These are phyloP conservation scores for Dipodascopsis uninucleata DNA, from an alignment of 805 yeast species.

Conservation along the genomic window DNA sequence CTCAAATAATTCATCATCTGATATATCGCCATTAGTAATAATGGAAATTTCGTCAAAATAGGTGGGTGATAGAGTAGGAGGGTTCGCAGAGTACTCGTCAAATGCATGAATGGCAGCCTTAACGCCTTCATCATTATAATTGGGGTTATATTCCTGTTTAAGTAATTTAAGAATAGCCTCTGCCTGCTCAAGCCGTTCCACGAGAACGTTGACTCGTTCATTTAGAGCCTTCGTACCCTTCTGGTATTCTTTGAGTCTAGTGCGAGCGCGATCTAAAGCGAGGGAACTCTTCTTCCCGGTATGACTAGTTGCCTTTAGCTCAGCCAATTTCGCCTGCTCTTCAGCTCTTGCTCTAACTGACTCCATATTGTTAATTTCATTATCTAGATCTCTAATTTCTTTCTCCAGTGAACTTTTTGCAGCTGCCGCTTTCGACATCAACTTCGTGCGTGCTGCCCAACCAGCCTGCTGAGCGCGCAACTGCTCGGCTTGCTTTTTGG, in stretches of 20 bases:
- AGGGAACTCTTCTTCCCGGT: slow-evolving; percentile 14
- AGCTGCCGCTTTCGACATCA: slow-evolving; percentile 35
- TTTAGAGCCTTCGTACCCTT: slow-evolving; percentile 9
- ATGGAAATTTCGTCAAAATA: background rate
- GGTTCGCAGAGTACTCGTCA: slow-evolving; percentile 33
- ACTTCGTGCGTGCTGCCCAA: slow-evolving; percentile 34
- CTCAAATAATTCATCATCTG: slow-evolving; percentile 16
- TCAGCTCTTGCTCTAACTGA: slow-evolving; percentile 30
- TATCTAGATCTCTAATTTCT: slow-evolving; percentile 23
- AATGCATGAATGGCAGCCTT: slow-evolving; percentile 58
- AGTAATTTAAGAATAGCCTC: slow-evolving; percentile 46
- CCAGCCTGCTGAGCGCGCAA: slow-evolving; percentile 37
- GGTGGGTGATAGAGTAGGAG: slow-evolving; percentile 19
- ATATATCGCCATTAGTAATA: slow-evolving; percentile 6
- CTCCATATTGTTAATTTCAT: slow-evolving; percentile 30
- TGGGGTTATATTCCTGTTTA: slow-evolving; percentile 64
- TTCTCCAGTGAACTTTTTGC: slow-evolving; percentile 27
- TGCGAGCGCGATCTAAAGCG: slow-evolving; percentile 11
- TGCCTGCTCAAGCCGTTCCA: slow-evolving; percentile 26
- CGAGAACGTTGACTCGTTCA: slow-evolving; percentile 3
- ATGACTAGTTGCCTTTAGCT: slow-evolving; percentile 7
- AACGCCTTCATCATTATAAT: slow-evolving; percentile 83
- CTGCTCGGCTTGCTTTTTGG: slow-evolving; percentile 28
- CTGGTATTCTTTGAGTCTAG: slow-evolving; percentile 20
- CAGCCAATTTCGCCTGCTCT: slow-evolving; percentile 35